Evolutionary conservation across 768 basidiomycete species (phyloP).

Genomic region (Sporobolomyces phaffii): DNA sequence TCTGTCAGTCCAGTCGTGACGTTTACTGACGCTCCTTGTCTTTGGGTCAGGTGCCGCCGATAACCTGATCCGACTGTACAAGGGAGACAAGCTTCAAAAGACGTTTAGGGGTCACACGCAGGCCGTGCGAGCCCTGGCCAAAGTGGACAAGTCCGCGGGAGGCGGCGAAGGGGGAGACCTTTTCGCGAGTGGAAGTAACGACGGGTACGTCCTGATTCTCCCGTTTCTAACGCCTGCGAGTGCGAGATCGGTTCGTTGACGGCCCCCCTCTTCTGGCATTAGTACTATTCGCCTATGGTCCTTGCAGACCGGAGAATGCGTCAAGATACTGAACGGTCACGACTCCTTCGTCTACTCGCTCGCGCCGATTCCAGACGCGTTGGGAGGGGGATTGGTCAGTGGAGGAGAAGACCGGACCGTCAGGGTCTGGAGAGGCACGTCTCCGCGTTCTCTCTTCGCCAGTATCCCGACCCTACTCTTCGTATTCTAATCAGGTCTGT

Average conservation of each 20-base stretch:
- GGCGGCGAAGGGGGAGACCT: constrained; percentile 49
- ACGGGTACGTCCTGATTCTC: constrained; percentile 56
- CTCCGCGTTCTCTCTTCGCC: neutral
- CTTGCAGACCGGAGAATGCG: constrained; percentile 56
- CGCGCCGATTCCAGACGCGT: constrained; percentile 61
- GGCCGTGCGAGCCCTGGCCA: constrained; percentile 72
- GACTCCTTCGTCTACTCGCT: constrained; percentile 95
- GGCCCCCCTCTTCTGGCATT: neutral
- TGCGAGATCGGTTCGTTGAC: too few species aligned
- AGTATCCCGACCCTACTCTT: neutral
- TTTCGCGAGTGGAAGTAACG: constrained; percentile 93
- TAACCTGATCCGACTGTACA: constrained; percentile 85
- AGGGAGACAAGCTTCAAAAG: constrained; percentile 59
- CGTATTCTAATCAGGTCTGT: neutral
- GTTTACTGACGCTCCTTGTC: too few species aligned
- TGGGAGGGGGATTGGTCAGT: constrained; percentile 69
- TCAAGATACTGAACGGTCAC: constrained; percentile 79
- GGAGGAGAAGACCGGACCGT: constrained; percentile 90
- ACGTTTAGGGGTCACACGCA: constrained; percentile 83
- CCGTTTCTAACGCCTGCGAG: neutral
- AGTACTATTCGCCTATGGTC: constrained; percentile 93
- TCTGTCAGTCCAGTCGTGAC: too few species aligned
- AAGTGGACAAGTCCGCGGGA: constrained; percentile 61
- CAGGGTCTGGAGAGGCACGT: constrained; percentile 76
- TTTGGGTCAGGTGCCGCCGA: constrained; percentile 87